These are phyloP conservation scores for Wallemia hederae DNA, from an alignment of 1,284 basidiomycete genomes.

Conservation along the genomic window DNA sequence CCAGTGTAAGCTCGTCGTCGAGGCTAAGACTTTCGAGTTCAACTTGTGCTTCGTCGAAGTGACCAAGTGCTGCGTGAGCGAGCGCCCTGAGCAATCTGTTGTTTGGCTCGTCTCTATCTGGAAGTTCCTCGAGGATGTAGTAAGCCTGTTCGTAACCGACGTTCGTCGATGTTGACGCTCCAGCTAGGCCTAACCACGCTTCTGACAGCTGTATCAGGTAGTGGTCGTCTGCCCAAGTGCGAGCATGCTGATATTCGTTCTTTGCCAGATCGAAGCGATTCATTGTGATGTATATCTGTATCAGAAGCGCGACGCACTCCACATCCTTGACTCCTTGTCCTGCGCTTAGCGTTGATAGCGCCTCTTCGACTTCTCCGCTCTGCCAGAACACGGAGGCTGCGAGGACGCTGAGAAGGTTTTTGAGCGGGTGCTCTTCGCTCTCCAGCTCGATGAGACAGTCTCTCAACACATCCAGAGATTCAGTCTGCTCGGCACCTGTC, in stretches of 20 bases:
- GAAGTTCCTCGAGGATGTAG: slow-evolving; percentile 77
- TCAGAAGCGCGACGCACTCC: slow-evolving; percentile 49
- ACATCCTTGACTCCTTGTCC: slow-evolving; percentile 40
- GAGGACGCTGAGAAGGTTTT: slow-evolving; percentile 28
- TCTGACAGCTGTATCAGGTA: slow-evolving; percentile 66
- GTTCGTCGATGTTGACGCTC: slow-evolving; percentile 25
- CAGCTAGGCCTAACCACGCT: slow-evolving; percentile 47
- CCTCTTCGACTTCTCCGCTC: slow-evolving; percentile 64
- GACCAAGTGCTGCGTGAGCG: slow-evolving; percentile 47
- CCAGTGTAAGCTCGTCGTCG: neutral
- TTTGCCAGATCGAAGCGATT: slow-evolving; percentile 59
- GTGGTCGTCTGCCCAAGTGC: slow-evolving; percentile 63
- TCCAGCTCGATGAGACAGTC: neutral
- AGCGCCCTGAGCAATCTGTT: slow-evolving; percentile 56
- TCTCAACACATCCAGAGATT: neutral
- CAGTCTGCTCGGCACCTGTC: neutral
- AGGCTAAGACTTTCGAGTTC: slow-evolving; percentile 27
- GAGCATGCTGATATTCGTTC: slow-evolving; percentile 47
- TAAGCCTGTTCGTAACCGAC: slow-evolving; percentile 24
- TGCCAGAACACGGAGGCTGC: slow-evolving; percentile 56
- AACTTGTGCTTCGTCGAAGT: slow-evolving; percentile 49
- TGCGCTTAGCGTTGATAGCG: slow-evolving; percentile 50
- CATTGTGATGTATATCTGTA: slow-evolving; percentile 60
- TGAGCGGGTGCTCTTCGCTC: neutral
- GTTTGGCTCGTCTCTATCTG: slow-evolving; percentile 35